A percentile compares a stretch with the other conserved stretches of the same genome.
Evolutionary conservation across 345 rosid species (phyloP).

Genomic region (Leavenworthia alabamica): DNA sequence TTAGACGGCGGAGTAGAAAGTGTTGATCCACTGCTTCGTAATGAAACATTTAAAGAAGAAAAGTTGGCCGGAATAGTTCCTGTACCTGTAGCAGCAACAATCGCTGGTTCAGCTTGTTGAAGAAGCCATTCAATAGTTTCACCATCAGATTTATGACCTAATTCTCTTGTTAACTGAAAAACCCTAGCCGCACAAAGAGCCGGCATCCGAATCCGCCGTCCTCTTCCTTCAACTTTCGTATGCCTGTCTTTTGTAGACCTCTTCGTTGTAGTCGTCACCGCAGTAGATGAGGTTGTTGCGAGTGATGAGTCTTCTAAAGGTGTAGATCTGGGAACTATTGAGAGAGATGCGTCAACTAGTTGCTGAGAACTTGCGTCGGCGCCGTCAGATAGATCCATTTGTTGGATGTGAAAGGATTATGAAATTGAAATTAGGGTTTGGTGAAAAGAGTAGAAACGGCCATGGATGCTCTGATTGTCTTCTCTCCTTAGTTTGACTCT

Average conservation of each 20-base stretch:
- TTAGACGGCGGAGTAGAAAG: slow-evolving; percentile 58
- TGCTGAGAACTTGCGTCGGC: slow-evolving; percentile 30
- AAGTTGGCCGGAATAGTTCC: slow-evolving; percentile 78
- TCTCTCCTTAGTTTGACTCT: slow-evolving; percentile 19
- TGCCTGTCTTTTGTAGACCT: slow-evolving; percentile 17
- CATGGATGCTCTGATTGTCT: slow-evolving; percentile 19
- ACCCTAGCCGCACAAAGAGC: slow-evolving; percentile 8
- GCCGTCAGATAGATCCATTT: slow-evolving; percentile 57
- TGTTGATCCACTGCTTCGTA: slow-evolving; percentile 63
- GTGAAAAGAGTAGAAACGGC: slow-evolving; percentile 14
- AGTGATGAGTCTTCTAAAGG: slow-evolving; percentile 29
- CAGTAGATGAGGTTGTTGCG: slow-evolving; percentile 6
- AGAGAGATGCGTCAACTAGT: slow-evolving; percentile 56
- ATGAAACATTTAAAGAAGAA: slow-evolving; percentile 51
- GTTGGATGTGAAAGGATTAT: neutral
- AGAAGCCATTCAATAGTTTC: slow-evolving; percentile 22
- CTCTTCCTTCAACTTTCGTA: slow-evolving; percentile 17
- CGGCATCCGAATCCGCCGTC: slow-evolving; percentile 12
- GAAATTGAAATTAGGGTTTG: slow-evolving; percentile 15
- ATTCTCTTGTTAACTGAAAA: slow-evolving; percentile 16
- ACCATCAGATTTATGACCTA: slow-evolving; percentile 22
- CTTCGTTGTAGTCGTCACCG: slow-evolving; percentile 20
- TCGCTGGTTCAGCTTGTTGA: slow-evolving; percentile 21
- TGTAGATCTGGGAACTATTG: slow-evolving; percentile 68
- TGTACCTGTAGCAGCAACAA: slow-evolving; percentile 64